A percentile compares a stretch with the other conserved stretches of the same genome.
phyloP scores from a whole-genome alignment of 345 rosid species.

The Eucalyptus erythrocorys region DNA sequence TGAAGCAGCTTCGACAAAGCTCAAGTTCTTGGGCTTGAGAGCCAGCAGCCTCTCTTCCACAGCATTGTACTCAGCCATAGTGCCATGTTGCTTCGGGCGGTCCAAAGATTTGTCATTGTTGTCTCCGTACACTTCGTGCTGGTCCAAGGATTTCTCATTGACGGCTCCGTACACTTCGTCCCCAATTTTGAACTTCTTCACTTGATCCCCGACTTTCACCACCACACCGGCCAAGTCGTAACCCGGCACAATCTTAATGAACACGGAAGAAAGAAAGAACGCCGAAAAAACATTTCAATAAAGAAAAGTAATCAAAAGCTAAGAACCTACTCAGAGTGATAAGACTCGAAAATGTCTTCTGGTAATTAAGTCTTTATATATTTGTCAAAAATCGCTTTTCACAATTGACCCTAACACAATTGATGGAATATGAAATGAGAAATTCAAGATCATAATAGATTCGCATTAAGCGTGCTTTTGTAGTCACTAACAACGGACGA shows the following conservation, averaged over 20 bases:
- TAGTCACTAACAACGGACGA: neutral
- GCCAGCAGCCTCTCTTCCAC: conserved; percentile 78
- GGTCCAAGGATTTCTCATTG: conserved; percentile 65
- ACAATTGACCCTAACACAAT: neutral
- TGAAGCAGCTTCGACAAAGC: conserved; percentile 62
- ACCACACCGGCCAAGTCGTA: conserved; percentile 80
- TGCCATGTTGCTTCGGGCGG: conserved; percentile 66
- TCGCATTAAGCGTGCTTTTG: neutral
- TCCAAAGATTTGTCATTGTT: conserved; percentile 71
- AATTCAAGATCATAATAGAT: neutral
- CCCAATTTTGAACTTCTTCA: conserved; percentile 57
- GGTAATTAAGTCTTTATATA: neutral
- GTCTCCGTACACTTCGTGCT: neutral
- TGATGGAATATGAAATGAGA: neutral
- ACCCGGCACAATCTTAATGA: conserved; percentile 66
- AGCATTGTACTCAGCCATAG: conserved; percentile 62
- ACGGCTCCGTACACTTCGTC: conserved; percentile 78
- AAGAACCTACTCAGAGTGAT: neutral
- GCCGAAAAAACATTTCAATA: neutral
- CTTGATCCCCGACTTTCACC: conserved; percentile 57
- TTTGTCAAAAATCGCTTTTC: neutral
- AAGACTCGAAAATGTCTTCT: neutral
- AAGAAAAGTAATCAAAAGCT: neutral
- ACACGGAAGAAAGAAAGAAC: neutral
- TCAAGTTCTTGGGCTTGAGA: conserved; percentile 54